Evolutionary conservation across 2,329 filamentous ascomycete genomes (phyloP), one percentile per base, ranked within the genome.

Genomic region (Raffaelea ambrosiae): DNA sequence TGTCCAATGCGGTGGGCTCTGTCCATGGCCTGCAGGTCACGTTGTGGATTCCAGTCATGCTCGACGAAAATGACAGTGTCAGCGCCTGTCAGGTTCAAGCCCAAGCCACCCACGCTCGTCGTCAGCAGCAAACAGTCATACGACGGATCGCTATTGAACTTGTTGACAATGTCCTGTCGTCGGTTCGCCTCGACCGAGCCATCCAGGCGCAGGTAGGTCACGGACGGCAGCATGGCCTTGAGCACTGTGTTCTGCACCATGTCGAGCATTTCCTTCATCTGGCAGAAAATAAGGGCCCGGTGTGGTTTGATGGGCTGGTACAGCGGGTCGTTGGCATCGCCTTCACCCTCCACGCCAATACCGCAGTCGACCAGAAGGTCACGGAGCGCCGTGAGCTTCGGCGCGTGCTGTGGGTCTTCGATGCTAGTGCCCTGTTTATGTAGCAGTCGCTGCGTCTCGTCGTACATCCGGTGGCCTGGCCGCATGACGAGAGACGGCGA

Each of bases 201-300:
- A 58, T 98, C 94, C 31, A 98, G 79, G n/a, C 94, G 86, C 49
- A 97, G 79, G 62, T 85, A 96, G 35, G 94, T 93, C 5, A 96
- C 90, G 0, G 84, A 86, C 1, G 93, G 93, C n/a, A 98, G 76
- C 67, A 97, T 76, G 59, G 86, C 85, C 64, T 88, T 88, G 36
- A 98, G 70, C 1, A 98, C 93, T 49, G 91, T 90, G 58, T 86
- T 88, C 62, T 97, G 90, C 3, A 98, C 94, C 80, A 98, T 97
- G 65, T 98, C 93, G 21, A 98, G 76, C 94, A 98, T 98, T 65
- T 98, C 93, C 68, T 98, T 98, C 88, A 98, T 96, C 64, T 98
- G 93, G 60, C 93, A 98, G 74, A 98, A 98, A 56, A 98, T 86
- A 23, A 98, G 79, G 1, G 93, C 94, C 40, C 93, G 87, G 63